Evolutionary conservation across 179 eudicot genomes (phyloP).

Genomic region (Heliamphora pulchella): DNA sequence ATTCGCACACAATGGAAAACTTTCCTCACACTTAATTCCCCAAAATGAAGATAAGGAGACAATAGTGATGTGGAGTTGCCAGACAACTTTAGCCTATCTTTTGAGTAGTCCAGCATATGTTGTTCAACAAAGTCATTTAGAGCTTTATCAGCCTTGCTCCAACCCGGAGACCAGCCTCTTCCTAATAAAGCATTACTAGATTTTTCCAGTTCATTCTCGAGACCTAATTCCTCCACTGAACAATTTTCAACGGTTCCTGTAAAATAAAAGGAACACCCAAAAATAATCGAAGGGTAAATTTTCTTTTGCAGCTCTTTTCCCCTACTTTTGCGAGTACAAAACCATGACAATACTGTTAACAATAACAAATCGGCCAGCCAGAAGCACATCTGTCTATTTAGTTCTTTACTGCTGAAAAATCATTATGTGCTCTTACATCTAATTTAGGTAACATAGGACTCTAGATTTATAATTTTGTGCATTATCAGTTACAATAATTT

Average conservation of each 20-base stretch:
- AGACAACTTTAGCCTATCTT: conserved; percentile 45
- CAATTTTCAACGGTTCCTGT: conserved; percentile 46
- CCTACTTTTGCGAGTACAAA: not conserved
- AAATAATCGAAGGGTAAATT: not conserved
- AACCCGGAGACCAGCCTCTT: conserved; percentile 94
- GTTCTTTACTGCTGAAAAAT: not conserved
- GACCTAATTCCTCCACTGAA: conserved; percentile 69
- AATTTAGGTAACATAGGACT: not conserved
- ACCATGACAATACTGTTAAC: not conserved
- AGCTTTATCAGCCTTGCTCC: conserved; percentile 77
- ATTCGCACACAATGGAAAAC: conserved; percentile 57
- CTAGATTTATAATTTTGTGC: not conserved
- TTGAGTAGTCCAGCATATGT: conserved; percentile 53
- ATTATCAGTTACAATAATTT: not conserved
- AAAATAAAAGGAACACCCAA: conserved; percentile 14
- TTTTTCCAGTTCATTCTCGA: conserved; percentile 79
- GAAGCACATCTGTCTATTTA: not conserved
- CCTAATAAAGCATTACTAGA: conserved; percentile 86
- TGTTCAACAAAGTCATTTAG: conserved; percentile 62
- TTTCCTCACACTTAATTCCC: conserved; percentile 79
- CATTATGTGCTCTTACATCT: not conserved
- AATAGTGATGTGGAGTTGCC: conserved; percentile 77
- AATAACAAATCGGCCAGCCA: not conserved
- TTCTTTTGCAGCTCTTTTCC: not conserved
- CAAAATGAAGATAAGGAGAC: conserved; percentile 90